Base-by-base conservation (phyloP, 257 asterid genomes). In the Henckelia pumila region DNA sequence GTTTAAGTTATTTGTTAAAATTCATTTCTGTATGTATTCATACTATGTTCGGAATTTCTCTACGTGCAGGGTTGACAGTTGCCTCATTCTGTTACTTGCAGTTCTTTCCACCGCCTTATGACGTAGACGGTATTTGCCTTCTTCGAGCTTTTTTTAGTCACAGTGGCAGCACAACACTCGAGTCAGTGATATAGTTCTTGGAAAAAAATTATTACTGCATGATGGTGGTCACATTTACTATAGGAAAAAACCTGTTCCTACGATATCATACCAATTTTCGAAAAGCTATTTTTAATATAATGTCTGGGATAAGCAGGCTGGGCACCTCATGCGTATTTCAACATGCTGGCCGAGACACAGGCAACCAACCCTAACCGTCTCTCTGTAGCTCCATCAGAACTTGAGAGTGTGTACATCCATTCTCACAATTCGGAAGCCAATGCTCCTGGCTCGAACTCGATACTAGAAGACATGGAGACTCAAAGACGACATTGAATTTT, bases 1-100 rank as follows among this genome's bases (percentile, higher is more conserved):
- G 52, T 8, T 66, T 61, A 61, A 22, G 32, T 55, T 56, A 47
- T 32, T 49, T 40, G 6, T 61, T 57, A 7, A 52, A 69, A 22
- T 60, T 30, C 62, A 20, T 22, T 23, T 49, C 62, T 66, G 24
- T 73, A 19, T 37, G 37, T 22, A 66, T 35, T 57, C 52, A 29
- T 61, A 61, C 64, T 76, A 70, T 76, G 26, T 52, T 37, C 17
- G n/a, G 19, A 53, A 50, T 52, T 65, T 76, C 61, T 61, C 63
- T 70, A 63, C 70, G 61, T 76, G 87, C 92, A 92, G 98, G 98
- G 73, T 10, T 86, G 52, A 82, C 84, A 20, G 82, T 92, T 59
- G 95, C 98, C 71, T 86, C 95, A 70, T 79, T 89, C 60, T 88
- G 96, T 77, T 92, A 92, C 92, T 67, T 92, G 83, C 98, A 92